phyloP scores from a whole-genome alignment of 1,284 basidiomycete species.

The Tilletia setariae region DNA sequence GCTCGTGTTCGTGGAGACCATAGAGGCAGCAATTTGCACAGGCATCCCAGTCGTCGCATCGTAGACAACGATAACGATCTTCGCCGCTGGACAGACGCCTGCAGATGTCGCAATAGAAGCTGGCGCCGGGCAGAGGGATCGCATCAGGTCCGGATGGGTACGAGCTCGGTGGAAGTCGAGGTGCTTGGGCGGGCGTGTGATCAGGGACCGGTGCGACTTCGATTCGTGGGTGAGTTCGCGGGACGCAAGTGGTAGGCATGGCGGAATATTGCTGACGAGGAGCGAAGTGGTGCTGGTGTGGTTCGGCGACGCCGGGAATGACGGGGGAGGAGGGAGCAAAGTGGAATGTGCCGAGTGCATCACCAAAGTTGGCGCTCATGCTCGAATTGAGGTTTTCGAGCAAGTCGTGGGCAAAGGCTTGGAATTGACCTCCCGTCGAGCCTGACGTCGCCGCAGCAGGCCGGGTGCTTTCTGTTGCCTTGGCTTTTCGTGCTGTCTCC shows the following conservation, averaged over 20 bases:
- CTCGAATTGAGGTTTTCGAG: slow-evolving; percentile 14
- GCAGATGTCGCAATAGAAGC: slow-evolving; percentile 14
- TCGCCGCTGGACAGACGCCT: neutral
- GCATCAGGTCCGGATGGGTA: neutral
- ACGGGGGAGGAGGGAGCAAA: neutral
- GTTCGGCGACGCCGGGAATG: neutral
- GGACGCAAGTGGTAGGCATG: neutral
- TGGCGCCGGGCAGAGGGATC: neutral
- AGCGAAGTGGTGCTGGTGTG: neutral
- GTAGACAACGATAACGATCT: slow-evolving; percentile 5
- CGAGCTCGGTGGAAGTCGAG: neutral
- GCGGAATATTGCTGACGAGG: neutral
- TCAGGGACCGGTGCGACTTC: neutral
- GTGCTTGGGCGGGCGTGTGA: neutral
- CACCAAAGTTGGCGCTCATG: slow-evolving; percentile 2
- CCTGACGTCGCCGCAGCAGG: too few relatives aligned
- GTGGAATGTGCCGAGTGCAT: neutral
- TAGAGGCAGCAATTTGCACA: neutral
- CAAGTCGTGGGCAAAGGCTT: slow-evolving; percentile 14
- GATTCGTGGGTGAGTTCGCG: too few relatives aligned
- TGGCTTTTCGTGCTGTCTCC: too few relatives aligned
- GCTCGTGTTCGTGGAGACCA: slow-evolving; percentile 2
- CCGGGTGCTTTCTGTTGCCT: too few relatives aligned
- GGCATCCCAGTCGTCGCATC: slow-evolving; percentile 2
- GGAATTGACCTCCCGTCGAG: neutral